Base-by-base conservation (phyloP, 2,329 filamentous ascomycete species). In the Ceratocystiopsis minuta region DNA sequence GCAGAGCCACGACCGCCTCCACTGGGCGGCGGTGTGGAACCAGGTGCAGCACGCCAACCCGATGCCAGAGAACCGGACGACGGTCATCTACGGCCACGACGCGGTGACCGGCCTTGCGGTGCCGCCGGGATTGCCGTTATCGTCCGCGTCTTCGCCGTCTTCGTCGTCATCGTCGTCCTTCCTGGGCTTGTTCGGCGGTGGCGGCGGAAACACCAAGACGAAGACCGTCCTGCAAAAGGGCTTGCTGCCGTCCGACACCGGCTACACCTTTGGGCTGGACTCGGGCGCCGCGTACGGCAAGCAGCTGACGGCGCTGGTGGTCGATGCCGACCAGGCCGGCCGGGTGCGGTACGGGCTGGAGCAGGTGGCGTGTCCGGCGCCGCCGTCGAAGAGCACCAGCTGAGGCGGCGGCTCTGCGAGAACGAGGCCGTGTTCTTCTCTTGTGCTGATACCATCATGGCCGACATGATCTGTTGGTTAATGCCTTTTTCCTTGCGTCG, bases 81-180 rank as follows among this genome's bases (percentile, higher is more conserved):
- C 81, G 1, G 79, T 93, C 35, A 68, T 93, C 44, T 95, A 93
- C 58, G 87, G 87, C 6, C 88, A 96, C 55, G 84, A 95, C 55
- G 73, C 84, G 17, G 77, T 78, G 52, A 61, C 62, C 3, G 86
- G 85, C 0, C 68, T 92, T 69, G 71, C 48, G 16, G 41, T 51
- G 20, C 50, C 46, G 12, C 16, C 33, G 36, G 24, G 24, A 6
- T 6, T 28, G 24, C 24, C 24, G 24, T 10, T 28, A 10, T 28
- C 24, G 9, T 28, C 24, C 6, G 20, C 17, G 11, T 11, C 41
- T 16, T 34, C 44, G 6, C 9, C 24, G 24, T 20, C 17, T 4
- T 11, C 40, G 24, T 20, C 17, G 7, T 11, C 40, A 20, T 34
- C 44, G 3, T 34, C 38, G n/a, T 36, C 36, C 7, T 16, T 41